Percentiles rank a stretch among this genome's conserved stretches.
Conservation (phyloP, 2,329 filamentous ascomycete genomes). For the Venturia nashicola region DNA sequence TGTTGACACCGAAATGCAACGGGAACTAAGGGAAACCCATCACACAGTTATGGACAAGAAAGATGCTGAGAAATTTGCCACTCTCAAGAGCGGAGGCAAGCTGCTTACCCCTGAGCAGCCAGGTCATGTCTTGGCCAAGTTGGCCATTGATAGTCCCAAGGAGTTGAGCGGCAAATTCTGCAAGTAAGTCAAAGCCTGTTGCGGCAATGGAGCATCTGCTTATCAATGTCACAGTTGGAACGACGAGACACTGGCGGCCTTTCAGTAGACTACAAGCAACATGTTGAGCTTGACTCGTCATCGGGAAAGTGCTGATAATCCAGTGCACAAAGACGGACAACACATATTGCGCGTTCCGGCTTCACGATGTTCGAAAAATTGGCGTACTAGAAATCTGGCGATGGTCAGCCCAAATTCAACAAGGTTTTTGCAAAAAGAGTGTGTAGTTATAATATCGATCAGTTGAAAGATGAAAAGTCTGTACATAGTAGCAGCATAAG, state of each 20-base stretch:
- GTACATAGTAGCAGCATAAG: conserved; percentile 10
- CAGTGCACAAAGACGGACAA: neutral
- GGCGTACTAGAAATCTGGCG: neutral
- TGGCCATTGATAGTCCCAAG: conserved; percentile 53
- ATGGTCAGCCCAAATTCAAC: neutral
- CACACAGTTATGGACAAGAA: conserved; percentile 44
- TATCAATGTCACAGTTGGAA: conserved; percentile 34
- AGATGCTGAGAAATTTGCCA: conserved; percentile 52
- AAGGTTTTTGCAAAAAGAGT: neutral
- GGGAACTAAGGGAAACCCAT: conserved; percentile 64
- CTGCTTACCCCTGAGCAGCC: conserved; percentile 74
- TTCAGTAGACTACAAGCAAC: conserved; percentile 27
- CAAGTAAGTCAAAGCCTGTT: conserved; percentile 34
- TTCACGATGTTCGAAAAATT: neutral
- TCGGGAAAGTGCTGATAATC: neutral
- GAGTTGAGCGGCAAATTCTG: conserved; percentile 67
- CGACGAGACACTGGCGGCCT: conserved; percentile 39
- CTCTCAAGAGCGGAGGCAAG: conserved; percentile 56
- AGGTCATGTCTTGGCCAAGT: conserved; percentile 70
- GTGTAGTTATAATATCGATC: neutral
- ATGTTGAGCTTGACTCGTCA: neutral
- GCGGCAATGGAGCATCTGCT: neutral
- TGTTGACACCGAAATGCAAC: conserved; percentile 85
- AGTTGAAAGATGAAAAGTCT: conserved; percentile 12
- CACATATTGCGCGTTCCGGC: neutral